Base-by-base conservation (phyloP, 352 stramenopile species). In the Globisporangium rhizosaccharum region DNA sequence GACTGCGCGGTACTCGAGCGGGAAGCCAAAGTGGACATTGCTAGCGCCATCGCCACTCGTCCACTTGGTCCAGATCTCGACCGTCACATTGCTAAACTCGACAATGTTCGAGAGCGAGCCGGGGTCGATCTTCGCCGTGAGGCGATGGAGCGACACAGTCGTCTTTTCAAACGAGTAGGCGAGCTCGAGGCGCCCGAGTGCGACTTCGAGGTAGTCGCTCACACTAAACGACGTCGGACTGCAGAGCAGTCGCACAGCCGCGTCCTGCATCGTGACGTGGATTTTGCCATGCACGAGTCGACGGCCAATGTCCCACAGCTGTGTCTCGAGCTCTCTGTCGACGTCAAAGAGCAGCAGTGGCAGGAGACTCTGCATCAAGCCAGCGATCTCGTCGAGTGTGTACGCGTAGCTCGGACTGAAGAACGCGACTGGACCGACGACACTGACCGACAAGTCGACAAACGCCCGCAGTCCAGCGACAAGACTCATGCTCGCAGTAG, bases 61-160 rank as follows among this genome's bases (percentile, higher is more conserved):
- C 80, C 78, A 92, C 25, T 79, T 73, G 3, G 80, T 17, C 66
- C 65, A 76, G n/a, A 80, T 23, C 36, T 78, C 52, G n/a, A 88
- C 18, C 20, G 70, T 73, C 11, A 89, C 45, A 33, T 68, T 70
- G 20, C 66, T 85, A 6, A 92, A 60, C 54, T 94, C 82, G 18
- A 70, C 68, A 17, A 88, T 74, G 48, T 87, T 77, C 33, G 74
- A 76, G 5, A 92, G 41, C 1, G 75, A 74, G 36, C 76, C 74
- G 23, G 84, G 84, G n/a, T 92, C 78, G 47, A 92, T 85, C 65
- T 84, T 90, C 4, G 62, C 67, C 1, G 68, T 72, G 30, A 90
- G 30, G 42, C 71, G 72, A 14, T 78, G 66, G 9, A 90, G 57
- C 12, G 74, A 62, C 3, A 89, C 33, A 36, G 75, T 65, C 7